Evolutionary conservation across 2,329 filamentous ascomycete species (phyloP).

Genomic region (Orbilia oligospora): DNA sequence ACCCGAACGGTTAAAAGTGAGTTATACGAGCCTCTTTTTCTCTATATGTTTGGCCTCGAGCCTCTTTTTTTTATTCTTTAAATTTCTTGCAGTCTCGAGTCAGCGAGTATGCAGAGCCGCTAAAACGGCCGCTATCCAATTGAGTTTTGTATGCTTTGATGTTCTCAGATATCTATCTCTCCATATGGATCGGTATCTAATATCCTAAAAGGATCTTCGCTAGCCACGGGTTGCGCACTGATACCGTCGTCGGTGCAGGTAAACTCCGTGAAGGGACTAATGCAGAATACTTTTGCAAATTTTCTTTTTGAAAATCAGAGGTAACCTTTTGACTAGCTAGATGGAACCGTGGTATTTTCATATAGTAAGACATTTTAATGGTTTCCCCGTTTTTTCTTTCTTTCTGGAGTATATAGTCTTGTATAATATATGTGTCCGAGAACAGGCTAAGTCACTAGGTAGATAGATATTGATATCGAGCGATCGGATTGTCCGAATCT

Average conservation of each 20-base stretch:
- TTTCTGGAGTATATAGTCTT: too few relatives aligned
- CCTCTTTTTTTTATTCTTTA: neutral
- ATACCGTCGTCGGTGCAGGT: neutral
- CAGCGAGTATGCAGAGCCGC: neutral
- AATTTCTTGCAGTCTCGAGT: neutral
- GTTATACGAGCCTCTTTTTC: constrained; percentile 11
- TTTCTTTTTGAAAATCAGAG: neutral
- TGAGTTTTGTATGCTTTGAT: neutral
- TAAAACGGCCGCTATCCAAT: constrained; percentile 8
- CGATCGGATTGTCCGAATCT: constrained; percentile 3
- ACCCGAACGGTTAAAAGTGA: constrained; percentile 9
- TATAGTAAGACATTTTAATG: constrained; percentile 19
- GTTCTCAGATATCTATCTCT: constrained; percentile 8
- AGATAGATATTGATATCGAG: neutral
- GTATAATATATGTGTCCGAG: constrained; percentile 4
- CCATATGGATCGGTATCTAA: neutral
- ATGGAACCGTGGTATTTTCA: constrained; percentile 23
- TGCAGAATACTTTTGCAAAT: constrained; percentile 25
- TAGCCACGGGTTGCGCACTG: constrained; percentile 28
- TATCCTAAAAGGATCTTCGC: neutral
- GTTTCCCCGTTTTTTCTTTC: neutral
- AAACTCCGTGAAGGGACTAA: constrained; percentile 13
- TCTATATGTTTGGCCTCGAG: constrained; percentile 3
- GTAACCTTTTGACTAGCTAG: neutral
- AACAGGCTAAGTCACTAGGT: neutral